Conservation (phyloP, 345 rosid genomes). For the Trapa incisa region DNA sequence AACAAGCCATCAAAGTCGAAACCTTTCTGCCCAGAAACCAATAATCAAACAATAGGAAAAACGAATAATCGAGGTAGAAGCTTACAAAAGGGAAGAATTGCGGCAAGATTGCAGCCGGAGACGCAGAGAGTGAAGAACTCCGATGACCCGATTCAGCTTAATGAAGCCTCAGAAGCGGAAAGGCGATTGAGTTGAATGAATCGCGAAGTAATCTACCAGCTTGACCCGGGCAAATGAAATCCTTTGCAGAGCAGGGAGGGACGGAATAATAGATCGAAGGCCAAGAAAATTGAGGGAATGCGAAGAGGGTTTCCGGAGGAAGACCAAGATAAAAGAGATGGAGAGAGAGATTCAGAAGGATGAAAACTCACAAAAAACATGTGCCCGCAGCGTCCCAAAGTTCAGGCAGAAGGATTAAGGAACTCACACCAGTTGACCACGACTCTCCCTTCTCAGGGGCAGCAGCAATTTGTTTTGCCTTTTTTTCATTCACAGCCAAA, state of each 20-base stretch:
- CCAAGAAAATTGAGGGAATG: background rate
- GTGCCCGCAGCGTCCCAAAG: background rate
- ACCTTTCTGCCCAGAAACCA: background rate
- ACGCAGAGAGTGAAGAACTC: background rate
- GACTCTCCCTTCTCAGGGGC: background rate
- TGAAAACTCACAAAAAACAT: background rate
- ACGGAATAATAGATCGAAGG: background rate
- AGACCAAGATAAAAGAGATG: background rate
- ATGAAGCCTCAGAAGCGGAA: background rate
- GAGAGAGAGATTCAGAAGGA: background rate
- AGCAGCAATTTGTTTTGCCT: background rate
- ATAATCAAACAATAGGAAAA: background rate
- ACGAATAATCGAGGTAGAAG: background rate
- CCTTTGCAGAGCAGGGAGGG: background rate
- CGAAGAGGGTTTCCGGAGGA: background rate
- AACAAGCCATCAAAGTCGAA: background rate
- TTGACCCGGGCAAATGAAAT: background rate
- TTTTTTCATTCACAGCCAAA: background rate
- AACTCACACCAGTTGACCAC: background rate
- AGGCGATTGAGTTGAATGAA: slow-evolving; percentile 1
- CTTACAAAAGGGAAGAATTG: background rate
- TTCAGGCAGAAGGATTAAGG: background rate
- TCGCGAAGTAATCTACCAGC: background rate
- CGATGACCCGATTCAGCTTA: background rate
- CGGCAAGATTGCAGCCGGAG: background rate